These are phyloP conservation scores for Aureobasidium sp. DNA, from an alignment of 2,329 filamentous ascomycete genomes.

Conservation along the genomic window DNA sequence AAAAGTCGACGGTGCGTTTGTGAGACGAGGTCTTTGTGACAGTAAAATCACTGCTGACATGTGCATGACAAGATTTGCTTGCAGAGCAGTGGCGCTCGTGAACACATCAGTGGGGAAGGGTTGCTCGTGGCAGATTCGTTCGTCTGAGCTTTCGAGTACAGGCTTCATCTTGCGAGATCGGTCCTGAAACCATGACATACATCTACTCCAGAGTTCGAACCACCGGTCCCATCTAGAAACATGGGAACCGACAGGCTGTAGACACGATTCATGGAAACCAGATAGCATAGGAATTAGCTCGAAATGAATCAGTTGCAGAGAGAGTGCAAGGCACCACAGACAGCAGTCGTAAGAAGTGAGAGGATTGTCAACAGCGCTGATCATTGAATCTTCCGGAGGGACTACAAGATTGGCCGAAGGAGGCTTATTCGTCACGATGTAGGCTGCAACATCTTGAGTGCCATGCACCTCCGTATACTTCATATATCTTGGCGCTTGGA, in stretches of 20 bases:
- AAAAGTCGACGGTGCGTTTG: neutral
- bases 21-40: neutral
- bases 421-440: neutral
- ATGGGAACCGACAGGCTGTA: neutral
- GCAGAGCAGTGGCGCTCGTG: neutral
- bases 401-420: neutral
- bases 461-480: neutral
- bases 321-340: conserved; percentile 1
- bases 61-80: conserved; percentile 1
- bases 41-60: neutral
- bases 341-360: neutral
- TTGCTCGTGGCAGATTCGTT: neutral
- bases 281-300: neutral
- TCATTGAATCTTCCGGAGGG: neutral
- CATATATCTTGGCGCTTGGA: too few species aligned
- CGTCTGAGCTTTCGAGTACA: neutral
- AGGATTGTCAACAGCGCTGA: neutral
- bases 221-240: neutral
- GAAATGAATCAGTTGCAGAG: neutral
- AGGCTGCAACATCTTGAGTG: neutral
- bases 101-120: conserved; percentile 2
- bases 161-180: conserved; percentile 4
- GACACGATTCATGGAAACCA: neutral
- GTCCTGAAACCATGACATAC: conserved; percentile 2
- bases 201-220: conserved; percentile 1